These are phyloP conservation scores for Hydnum rufescens DNA, from an alignment of 768 basidiomycete genomes.

Conservation along the genomic window DNA sequence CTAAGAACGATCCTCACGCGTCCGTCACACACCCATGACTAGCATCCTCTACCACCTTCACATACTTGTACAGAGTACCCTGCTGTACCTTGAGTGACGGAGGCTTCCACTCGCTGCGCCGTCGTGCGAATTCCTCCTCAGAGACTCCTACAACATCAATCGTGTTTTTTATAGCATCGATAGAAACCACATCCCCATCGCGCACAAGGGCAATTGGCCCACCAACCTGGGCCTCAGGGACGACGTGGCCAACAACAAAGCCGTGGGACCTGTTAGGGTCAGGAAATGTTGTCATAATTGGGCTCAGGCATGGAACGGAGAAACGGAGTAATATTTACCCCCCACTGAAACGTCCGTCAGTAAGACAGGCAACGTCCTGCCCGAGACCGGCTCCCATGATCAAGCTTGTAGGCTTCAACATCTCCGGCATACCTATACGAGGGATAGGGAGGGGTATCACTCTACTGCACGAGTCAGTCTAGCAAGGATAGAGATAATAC, in stretches of 20 bases:
- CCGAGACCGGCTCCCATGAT: slow-evolving; percentile 99
- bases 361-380: slow-evolving; percentile 86
- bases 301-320: slow-evolving; percentile 10
- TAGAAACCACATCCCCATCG: slow-evolving; percentile 72
- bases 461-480: slow-evolving; percentile 2
- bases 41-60: slow-evolving; percentile 73
- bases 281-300: slow-evolving; percentile 7
- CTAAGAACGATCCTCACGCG: slow-evolving; percentile 31
- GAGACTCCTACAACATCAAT: slow-evolving; percentile 55
- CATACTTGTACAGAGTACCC: slow-evolving; percentile 79
- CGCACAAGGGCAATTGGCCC: slow-evolving; percentile 81
- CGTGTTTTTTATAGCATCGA: slow-evolving; percentile 75
- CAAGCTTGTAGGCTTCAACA: slow-evolving; percentile 93
- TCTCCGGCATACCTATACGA: slow-evolving; percentile 84
- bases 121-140: slow-evolving; percentile 54
- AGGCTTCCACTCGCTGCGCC: slow-evolving; percentile 57
- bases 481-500: slow-evolving; percentile 24
- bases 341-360: slow-evolving; percentile 95
- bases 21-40: slow-evolving; percentile 87
- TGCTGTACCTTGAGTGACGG: slow-evolving; percentile 68
- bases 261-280: slow-evolving; percentile 56
- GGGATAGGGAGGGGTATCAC: background rate
- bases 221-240: slow-evolving; percentile 87
- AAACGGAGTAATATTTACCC: slow-evolving; percentile 39
- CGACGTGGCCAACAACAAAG: slow-evolving; percentile 92